These are phyloP conservation scores for Neolentinus lepideus DNA, from an alignment of 1,284 basidiomycete genomes.

Conservation along the genomic window DNA sequence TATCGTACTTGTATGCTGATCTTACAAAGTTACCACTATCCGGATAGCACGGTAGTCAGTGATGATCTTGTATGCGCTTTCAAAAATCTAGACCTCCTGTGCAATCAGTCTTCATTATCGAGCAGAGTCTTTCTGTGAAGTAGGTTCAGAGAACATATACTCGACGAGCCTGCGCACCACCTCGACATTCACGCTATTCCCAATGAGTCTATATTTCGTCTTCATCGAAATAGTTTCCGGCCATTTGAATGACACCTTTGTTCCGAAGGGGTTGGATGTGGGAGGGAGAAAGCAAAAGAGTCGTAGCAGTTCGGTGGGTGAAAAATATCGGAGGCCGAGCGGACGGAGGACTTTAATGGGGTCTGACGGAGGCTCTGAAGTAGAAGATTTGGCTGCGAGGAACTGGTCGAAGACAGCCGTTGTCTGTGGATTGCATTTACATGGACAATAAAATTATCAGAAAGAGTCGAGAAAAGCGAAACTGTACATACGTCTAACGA, in stretches of 20 bases:
- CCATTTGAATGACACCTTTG: slow-evolving; percentile 40
- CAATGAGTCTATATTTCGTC: slow-evolving; percentile 66
- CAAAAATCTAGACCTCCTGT: no score
- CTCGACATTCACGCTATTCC: slow-evolving; percentile 73
- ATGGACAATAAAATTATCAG: slow-evolving; percentile 1
- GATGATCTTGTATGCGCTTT: no score
- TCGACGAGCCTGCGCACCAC: slow-evolving; percentile 52
- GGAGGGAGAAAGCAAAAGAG: slow-evolving; percentile 51
- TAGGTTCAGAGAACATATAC: slow-evolving; percentile 34
- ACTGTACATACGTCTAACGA: slow-evolving; percentile 47
- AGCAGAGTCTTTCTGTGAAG: neutral
- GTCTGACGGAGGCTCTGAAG: slow-evolving; percentile 23
- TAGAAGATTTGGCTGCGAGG: slow-evolving; percentile 31
- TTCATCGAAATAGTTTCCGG: slow-evolving; percentile 51
- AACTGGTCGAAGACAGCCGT: slow-evolving; percentile 52
- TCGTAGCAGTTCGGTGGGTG: slow-evolving; percentile 61
- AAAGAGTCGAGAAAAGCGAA: slow-evolving; percentile 1
- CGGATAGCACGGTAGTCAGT: no score
- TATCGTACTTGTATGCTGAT: no score
- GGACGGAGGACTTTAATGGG: slow-evolving; percentile 49
- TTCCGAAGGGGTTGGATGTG: slow-evolving; percentile 3
- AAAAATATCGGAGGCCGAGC: slow-evolving; percentile 62
- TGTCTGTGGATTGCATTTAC: slow-evolving; percentile 36
- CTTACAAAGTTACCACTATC: no score
- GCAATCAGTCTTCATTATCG: neutral